Conservation (phyloP, 2,329 filamentous ascomycete genomes). For the Arthrobotrys pseudoclavata region DNA sequence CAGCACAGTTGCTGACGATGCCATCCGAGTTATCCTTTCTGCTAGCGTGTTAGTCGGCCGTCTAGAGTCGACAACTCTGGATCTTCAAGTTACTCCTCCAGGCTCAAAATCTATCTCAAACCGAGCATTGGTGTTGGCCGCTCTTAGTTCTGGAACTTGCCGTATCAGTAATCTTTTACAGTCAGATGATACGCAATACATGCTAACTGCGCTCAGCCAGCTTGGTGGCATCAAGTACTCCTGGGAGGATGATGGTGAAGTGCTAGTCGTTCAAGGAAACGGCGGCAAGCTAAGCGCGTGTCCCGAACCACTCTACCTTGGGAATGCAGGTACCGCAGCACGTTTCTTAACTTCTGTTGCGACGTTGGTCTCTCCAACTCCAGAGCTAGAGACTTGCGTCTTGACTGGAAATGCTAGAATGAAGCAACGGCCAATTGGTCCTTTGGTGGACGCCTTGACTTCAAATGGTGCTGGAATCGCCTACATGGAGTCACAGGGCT, state of each 20-base stretch:
- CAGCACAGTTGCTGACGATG: slow-evolving; percentile 86
- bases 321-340: slow-evolving; percentile 95
- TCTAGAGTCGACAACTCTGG: slow-evolving; percentile 72
- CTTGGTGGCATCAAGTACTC: slow-evolving; percentile 88
- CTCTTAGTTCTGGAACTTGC: slow-evolving; percentile 86
- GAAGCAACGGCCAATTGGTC: slow-evolving; percentile 94
- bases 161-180: slow-evolving; percentile 92
- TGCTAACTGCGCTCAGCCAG: slow-evolving; percentile 90
- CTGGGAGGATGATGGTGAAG: slow-evolving; percentile 95
- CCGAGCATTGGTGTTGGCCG: slow-evolving; percentile 91
- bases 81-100: slow-evolving; percentile 85
- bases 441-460: slow-evolving; percentile 89
- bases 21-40: slow-evolving; percentile 86
- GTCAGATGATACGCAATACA: slow-evolving; percentile 96
- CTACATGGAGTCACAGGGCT: slow-evolving; percentile 85
- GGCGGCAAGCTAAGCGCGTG: slow-evolving; percentile 87
- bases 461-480: slow-evolving; percentile 88
- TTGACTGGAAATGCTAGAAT: slow-evolving; percentile 95
- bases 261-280: slow-evolving; percentile 88
- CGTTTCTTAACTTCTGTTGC: slow-evolving; percentile 94
- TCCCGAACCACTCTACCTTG: slow-evolving; percentile 84
- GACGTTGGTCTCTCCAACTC: slow-evolving; percentile 79
- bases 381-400: slow-evolving; percentile 76
- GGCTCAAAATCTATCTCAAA: slow-evolving; percentile 99
- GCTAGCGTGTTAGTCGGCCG: slow-evolving; percentile 77